Evolutionary conservation across 2,329 filamentous ascomycete genomes (phyloP).

Genomic region (Gnomoniopsis smithogilvyi): DNA sequence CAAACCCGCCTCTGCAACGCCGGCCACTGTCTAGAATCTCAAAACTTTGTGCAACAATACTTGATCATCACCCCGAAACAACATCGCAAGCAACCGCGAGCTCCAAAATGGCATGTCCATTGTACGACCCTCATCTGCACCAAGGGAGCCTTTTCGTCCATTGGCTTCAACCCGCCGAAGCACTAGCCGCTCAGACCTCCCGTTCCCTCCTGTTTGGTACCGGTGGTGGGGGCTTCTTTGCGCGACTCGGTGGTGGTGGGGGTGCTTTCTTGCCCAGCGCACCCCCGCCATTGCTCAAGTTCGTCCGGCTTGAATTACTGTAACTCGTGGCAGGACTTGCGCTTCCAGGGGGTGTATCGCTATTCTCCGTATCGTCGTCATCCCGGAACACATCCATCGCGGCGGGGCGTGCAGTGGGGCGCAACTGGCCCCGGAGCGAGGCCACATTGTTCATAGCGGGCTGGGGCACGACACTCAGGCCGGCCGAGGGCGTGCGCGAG

Average conservation of each 20-base stretch:
- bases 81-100: too few relatives aligned
- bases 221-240: conserved; percentile 55
- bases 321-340: conserved; percentile 56
- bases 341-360: conserved; percentile 50
- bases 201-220: conserved; percentile 36
- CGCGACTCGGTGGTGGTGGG: conserved; percentile 42
- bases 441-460: conserved; percentile 27
- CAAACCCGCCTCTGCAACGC: background rate
- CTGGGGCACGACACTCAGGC: conserved; percentile 14
- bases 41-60: background rate
- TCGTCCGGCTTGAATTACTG: conserved; percentile 48
- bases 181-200: background rate
- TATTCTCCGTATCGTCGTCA: conserved; percentile 48
- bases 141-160: background rate
- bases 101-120: too few relatives aligned
- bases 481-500: conserved; percentile 14
- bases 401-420: conserved; percentile 42
- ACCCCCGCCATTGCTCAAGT: conserved; percentile 29
- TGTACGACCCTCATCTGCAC: too few relatives aligned
- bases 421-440: conserved; percentile 39
- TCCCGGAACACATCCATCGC: conserved; percentile 44
- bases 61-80: background rate
- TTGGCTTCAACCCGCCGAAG: background rate
- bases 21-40: background rate
- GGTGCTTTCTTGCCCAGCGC: conserved; percentile 33